Percentiles rank a stretch among this genome's conserved stretches.
Conservation (phyloP, 2,329 filamentous ascomycete species). For the Thermochaetoides dissita region DNA sequence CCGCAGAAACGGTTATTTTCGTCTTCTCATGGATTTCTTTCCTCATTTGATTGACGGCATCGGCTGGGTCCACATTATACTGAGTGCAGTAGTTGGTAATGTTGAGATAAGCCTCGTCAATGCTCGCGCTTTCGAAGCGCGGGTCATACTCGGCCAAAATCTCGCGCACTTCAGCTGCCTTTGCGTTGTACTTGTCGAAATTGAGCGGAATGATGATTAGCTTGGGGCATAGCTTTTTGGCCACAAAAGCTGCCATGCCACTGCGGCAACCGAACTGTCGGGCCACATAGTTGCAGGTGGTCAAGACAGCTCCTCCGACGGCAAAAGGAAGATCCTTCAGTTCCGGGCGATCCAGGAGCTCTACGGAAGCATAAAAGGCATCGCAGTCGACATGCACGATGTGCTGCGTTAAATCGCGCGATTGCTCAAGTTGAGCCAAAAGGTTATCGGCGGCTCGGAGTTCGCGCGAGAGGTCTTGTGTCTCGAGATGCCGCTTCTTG, state of each 20-base stretch:
- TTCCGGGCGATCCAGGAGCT: slow-evolving; percentile 71
- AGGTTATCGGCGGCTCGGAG: slow-evolving; percentile 66
- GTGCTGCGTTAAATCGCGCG: slow-evolving; percentile 67
- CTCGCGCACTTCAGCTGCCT: slow-evolving; percentile 73
- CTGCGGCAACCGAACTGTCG: slow-evolving; percentile 81
- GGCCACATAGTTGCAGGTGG: slow-evolving; percentile 73
- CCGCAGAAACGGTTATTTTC: slow-evolving; percentile 80
- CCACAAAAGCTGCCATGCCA: slow-evolving; percentile 93
- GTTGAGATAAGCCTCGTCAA: slow-evolving; percentile 93
- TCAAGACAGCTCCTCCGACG: slow-evolving; percentile 57
- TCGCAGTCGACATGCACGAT: slow-evolving; percentile 94
- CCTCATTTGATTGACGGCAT: slow-evolving; percentile 65
- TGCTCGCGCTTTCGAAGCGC: slow-evolving; percentile 81
- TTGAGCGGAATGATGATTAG: slow-evolving; percentile 72
- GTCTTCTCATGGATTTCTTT: slow-evolving; percentile 61
- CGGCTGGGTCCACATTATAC: slow-evolving; percentile 53
- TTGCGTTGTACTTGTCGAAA: slow-evolving; percentile 80
- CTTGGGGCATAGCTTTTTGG: slow-evolving; percentile 81
- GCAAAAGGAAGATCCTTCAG: slow-evolving; percentile 79
- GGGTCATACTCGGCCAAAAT: slow-evolving; percentile 80
- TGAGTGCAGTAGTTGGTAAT: slow-evolving; percentile 72
- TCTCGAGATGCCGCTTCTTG: slow-evolving; percentile 63
- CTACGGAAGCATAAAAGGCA: slow-evolving; percentile 87
- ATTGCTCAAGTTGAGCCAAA: slow-evolving; percentile 63
- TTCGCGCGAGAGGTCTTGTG: slow-evolving; percentile 58